Percentiles rank a stretch among this genome's conserved stretches.
Evolutionary conservation across 306 rosid species (phyloP).

Genomic region (Lupinus albus): DNA sequence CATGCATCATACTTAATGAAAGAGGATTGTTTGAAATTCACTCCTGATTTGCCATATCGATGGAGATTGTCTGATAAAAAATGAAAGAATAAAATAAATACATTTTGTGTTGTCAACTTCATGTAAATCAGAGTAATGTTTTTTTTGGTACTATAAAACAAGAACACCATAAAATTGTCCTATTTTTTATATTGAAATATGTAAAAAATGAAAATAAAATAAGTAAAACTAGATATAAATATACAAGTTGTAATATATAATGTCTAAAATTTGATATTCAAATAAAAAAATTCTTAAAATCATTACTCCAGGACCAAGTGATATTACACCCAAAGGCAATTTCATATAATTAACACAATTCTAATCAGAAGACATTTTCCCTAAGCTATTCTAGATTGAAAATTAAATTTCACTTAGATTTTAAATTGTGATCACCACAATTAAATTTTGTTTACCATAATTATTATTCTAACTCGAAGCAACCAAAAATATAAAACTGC

Average conservation of each 20-base stretch:
- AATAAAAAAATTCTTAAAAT: not conserved
- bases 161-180: no score
- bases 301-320: not conserved
- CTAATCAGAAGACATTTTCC: not conserved
- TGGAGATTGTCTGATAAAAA: not conserved
- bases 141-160: no score
- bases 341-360: not conserved
- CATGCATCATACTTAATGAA: conserved; percentile 2
- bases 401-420: not conserved
- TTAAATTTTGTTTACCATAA: no score
- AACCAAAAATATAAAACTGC: no score
- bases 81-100: not conserved
- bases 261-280: no score
- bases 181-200: no score
- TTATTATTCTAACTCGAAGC: no score
- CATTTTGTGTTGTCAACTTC: conserved; percentile 25
- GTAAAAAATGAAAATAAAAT: no score
- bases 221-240: no score
- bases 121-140: not conserved
- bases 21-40: not conserved
- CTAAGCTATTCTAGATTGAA: not conserved
- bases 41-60: conserved; percentile 1
- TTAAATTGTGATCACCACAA: no score
- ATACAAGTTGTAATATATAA: no score
- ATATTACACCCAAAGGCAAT: not conserved